phyloP scores from a whole-genome alignment of 2,329 filamentous ascomycete genomes.

The Calonectria pseudoturangicola region DNA sequence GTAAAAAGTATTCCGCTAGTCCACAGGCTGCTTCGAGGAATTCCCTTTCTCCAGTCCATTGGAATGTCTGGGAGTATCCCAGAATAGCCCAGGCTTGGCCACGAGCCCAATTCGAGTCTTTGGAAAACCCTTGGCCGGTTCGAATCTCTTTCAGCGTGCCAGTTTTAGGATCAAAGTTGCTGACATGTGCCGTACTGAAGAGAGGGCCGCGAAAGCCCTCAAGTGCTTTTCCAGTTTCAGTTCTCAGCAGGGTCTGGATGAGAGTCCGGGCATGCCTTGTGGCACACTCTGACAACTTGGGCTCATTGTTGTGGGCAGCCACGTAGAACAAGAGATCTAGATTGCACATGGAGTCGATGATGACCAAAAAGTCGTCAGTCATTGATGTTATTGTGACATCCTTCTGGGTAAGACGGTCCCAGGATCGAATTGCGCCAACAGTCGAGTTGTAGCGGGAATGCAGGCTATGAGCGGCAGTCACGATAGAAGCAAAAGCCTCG shows the following conservation, averaged over 20 bases:
- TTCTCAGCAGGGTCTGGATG: conserved; percentile 63
- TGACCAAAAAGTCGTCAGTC: conserved; percentile 62
- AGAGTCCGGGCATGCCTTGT: conserved; percentile 64
- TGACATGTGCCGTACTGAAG: conserved; percentile 67
- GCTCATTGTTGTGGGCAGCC: conserved; percentile 56
- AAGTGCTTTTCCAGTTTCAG: conserved; percentile 52
- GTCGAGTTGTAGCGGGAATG: conserved; percentile 63
- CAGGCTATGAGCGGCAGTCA: conserved; percentile 66
- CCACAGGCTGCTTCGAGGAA: conserved; percentile 67
- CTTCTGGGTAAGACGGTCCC: conserved; percentile 63
- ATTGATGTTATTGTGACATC: conserved; percentile 57
- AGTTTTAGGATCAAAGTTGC: conserved; percentile 67
- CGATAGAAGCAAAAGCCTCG: conserved; percentile 62
- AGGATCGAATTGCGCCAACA: conserved; percentile 69
- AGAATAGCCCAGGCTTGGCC: conserved; percentile 72
- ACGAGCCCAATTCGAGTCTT: conserved; percentile 69
- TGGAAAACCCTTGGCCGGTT: conserved; percentile 69
- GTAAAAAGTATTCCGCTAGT: conserved; percentile 70
- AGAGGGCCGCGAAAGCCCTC: conserved; percentile 39
- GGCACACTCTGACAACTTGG: conserved; percentile 53
- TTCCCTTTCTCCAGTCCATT: conserved; percentile 65
- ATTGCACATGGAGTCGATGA: conserved; percentile 66
- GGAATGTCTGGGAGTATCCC: conserved; percentile 69
- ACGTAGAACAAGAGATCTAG: conserved; percentile 62
- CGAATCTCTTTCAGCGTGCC: conserved; percentile 65